These are phyloP conservation scores for Desmodesmus armatus DNA, from an alignment of 139 green algal genomes.

Conservation along the genomic window DNA sequence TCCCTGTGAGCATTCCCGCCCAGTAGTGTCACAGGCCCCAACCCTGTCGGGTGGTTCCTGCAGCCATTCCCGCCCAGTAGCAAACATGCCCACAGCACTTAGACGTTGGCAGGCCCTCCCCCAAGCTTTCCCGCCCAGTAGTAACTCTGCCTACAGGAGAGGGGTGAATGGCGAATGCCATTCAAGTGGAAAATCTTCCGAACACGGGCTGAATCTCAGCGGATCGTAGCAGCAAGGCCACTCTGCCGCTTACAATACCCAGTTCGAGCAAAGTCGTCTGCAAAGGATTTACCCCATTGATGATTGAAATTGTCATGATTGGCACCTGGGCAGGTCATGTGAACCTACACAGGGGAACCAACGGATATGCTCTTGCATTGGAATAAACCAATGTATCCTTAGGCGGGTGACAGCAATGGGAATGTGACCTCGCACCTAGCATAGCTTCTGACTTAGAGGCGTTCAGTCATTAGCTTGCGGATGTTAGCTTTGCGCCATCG, in stretches of 20 bases:
- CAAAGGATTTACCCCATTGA: conserved; percentile 88
- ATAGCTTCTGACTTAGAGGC: too few relatives aligned
- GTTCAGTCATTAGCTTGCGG: conserved; percentile 88
- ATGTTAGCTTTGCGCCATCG: too few relatives aligned
- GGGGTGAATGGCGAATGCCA: conserved; percentile 34
- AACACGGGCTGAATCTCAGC: conserved; percentile 85
- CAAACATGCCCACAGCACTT: too few relatives aligned
- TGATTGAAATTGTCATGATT: conserved; percentile 77
- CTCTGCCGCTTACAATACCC: conserved; percentile 90
- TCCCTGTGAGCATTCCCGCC: too few relatives aligned
- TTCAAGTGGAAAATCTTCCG: conserved; percentile 65
- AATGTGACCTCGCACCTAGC: conserved; percentile 59
- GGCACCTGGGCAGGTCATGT: conserved; percentile 52
- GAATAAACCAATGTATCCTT: conserved; percentile 70
- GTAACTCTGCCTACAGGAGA: background rate
- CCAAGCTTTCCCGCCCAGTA: conserved; percentile 41
- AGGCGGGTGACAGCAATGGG: conserved; percentile 67
- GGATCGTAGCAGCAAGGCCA: conserved; percentile 89
- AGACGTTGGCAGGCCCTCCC: too few relatives aligned
- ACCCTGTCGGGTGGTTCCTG: too few relatives aligned
- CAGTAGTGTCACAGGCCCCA: too few relatives aligned
- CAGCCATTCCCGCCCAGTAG: too few relatives aligned
- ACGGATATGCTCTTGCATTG: conserved; percentile 75
- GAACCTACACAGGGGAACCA: conserved; percentile 56
- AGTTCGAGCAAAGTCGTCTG: conserved; percentile 88